Percentiles rank a stretch among this genome's conserved stretches.
Evolutionary conservation across 805 yeast genomes (phyloP).

Genomic region (Myxozyma geophila): DNA sequence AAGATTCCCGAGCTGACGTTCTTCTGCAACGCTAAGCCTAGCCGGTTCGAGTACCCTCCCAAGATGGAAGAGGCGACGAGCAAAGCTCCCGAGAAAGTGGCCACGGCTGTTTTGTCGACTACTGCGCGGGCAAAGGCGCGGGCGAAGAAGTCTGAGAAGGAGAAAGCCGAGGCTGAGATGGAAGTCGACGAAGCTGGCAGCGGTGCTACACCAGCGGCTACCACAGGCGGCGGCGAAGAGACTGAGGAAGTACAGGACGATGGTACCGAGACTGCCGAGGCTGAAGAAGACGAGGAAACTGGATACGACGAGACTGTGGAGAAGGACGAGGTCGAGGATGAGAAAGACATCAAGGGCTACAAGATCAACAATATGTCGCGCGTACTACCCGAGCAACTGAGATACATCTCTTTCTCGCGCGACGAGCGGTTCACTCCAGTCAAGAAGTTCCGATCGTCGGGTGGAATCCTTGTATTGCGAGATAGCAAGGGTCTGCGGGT

Average conservation of each 20-base stretch:
- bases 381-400: constrained; percentile 86
- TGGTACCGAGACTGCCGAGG: constrained; percentile 16
- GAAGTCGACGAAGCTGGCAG: constrained; percentile 45
- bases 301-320: constrained; percentile 37
- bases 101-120: constrained; percentile 92
- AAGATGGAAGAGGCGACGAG: constrained; percentile 77
- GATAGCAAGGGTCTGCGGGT: constrained; percentile 49
- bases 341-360: constrained; percentile 67
- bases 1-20: constrained; percentile 83
- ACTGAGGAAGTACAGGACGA: constrained; percentile 37
- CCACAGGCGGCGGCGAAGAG: constrained; percentile 37
- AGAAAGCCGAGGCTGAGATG: constrained; percentile 59
- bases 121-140: constrained; percentile 93
- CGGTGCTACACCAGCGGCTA: constrained; percentile 11
- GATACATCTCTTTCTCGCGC: constrained; percentile 75
- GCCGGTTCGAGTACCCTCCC: constrained; percentile 86
- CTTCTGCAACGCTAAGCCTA: constrained; percentile 79
- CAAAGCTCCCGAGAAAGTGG: constrained; percentile 84
- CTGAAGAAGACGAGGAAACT: constrained; percentile 46
- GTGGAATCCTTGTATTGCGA: constrained; percentile 72
- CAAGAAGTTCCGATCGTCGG: constrained; percentile 54
- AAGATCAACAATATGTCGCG: constrained; percentile 79
- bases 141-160: constrained; percentile 68
- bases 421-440: constrained; percentile 81
- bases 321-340: constrained; percentile 48